These are phyloP conservation scores for Platanus orientalis DNA, from an alignment of 164 flowering plant species.

Conservation along the genomic window DNA sequence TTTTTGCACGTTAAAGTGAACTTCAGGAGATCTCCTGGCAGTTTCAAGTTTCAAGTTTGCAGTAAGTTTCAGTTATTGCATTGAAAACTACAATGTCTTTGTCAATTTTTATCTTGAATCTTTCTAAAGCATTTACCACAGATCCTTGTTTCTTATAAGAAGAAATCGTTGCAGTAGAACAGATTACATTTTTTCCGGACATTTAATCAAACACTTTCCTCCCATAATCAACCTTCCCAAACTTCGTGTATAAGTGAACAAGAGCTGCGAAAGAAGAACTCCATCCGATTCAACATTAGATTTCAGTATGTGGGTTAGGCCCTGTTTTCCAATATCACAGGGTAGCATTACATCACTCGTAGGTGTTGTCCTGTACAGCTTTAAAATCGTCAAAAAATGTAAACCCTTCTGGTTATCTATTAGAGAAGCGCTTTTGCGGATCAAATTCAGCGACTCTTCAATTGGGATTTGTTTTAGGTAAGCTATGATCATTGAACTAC, in stretches of 20 bases:
- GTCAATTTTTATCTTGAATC: conserved; percentile 42
- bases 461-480: conserved; percentile 47
- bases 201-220: conserved; percentile 66
- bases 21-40: conserved; percentile 52
- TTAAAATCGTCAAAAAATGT: conserved; percentile 76
- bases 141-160: conserved; percentile 72
- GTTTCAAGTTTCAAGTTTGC: conserved; percentile 55
- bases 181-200: conserved; percentile 58
- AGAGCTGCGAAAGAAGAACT: conserved; percentile 62
- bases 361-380: conserved; percentile 41
- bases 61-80: conserved; percentile 96
- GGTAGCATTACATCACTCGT: conserved; percentile 11
- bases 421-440: conserved; percentile 33
- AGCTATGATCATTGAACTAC: conserved; percentile 73
- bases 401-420: conserved; percentile 66
- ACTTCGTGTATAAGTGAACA: conserved; percentile 70
- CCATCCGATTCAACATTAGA: conserved; percentile 48
- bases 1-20: conserved; percentile 63
- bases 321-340: conserved; percentile 37
- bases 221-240: conserved; percentile 55
- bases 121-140: conserved; percentile 58
- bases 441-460: conserved; percentile 40
- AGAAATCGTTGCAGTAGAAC: conserved; percentile 80
- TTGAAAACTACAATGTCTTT: conserved; percentile 81
- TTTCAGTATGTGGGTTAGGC: conserved; percentile 65